Evolutionary conservation across 2,329 filamentous ascomycete species (phyloP), one percentile per base, ranked within the genome.

Genomic region (Apiospora sp.): DNA sequence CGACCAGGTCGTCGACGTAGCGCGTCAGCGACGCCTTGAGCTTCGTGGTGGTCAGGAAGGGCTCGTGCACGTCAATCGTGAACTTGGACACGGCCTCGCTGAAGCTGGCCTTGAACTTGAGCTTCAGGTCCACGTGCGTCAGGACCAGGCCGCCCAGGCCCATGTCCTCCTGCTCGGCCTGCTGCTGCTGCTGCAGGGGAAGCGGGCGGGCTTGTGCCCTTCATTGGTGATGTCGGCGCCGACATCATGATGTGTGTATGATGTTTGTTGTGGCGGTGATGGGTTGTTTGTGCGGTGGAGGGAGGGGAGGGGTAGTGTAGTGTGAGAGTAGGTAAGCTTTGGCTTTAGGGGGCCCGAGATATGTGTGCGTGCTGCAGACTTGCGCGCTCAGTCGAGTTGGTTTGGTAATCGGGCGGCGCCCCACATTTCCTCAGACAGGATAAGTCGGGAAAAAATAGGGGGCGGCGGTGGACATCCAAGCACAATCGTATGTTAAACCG

Each of bases 21-120:
- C 69, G 69, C 43, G 69, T 71, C 24, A 71, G 54, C 41, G 69
- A 71, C 5, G 69, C 69, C 69, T 71, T 71, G 49, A 71, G 69
- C 41, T 49, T 67, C 1, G 69, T 64, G 0, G 69, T 48, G 5
- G n/a, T 34, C 37, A 71, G 41, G 54, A 71, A 71, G 13, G 54
- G 27, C 37, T 71, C 69, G 69, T 71, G 37, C 14, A 71, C 69
- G 54, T 61, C 43, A 34, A 71, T 67, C 54, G 27, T 37, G 58
- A 71, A 71, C 16, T 49, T 48, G 12, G 51, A 13, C 69, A 71
- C 54, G 27, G 41, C 69, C 27, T 71, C 69, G 54, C 54, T 71
- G 69, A 71, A 67, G 41, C n/a, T 71, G 19, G 69, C 69, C 43
- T 49, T 34, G 41, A 71, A 71, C 44, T 67, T 71, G 13, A 71